phyloP scores from a whole-genome alignment of 169 alveolate genomes.

The Toxoplasma gondii region DNA sequence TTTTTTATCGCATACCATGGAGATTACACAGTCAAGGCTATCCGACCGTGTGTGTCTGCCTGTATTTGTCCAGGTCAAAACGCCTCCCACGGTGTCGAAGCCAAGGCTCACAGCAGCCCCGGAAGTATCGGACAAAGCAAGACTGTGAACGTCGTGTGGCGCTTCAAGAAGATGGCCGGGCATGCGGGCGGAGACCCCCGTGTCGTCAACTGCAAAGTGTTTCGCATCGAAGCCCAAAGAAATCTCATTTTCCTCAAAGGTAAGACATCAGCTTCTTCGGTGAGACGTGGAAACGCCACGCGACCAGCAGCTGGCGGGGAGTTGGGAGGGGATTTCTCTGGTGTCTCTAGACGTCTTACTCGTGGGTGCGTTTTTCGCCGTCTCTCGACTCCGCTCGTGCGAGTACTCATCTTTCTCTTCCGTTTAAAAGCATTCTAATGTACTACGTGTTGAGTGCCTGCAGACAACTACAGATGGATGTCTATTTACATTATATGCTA shows the following conservation, averaged over 20 bases:
- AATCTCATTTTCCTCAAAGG: constrained; percentile 86
- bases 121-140: constrained; percentile 87
- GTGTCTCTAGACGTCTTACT: neutral
- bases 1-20: no score
- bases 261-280: constrained; percentile 69
- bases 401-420: no score
- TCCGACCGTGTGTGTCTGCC: no score
- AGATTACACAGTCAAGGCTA: no score
- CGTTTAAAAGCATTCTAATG: no score
- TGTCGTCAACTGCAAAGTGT: constrained; percentile 81
- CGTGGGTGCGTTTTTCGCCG: neutral
- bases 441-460: no score
- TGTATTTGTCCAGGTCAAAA: constrained; percentile 36
- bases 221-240: constrained; percentile 82
- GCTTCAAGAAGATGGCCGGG: constrained; percentile 88
- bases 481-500: no score
- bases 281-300: neutral
- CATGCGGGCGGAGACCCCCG: constrained; percentile 88
- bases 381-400: neutral
- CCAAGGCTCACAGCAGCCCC: constrained; percentile 86
- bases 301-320: neutral
- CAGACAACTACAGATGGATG: no score
- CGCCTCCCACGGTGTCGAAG: constrained; percentile 84
- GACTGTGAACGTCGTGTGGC: constrained; percentile 83
- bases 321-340: neutral